Evolutionary conservation across 768 basidiomycete species (phyloP).

Genomic region (Lyophyllum shimeji): DNA sequence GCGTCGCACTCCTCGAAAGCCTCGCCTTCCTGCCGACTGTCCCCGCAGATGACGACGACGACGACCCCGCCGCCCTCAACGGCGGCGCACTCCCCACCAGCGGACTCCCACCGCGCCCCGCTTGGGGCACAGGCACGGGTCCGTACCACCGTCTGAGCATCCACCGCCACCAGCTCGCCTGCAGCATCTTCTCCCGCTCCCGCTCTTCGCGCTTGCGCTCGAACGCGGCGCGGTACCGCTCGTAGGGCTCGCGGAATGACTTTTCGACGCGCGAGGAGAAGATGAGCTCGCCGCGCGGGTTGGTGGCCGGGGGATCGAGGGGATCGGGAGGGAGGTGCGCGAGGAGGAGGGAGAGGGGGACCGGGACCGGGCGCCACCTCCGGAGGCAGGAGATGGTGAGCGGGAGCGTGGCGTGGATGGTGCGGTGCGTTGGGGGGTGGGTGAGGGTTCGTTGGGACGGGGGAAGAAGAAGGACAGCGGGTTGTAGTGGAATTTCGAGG

Average conservation of each 20-base stretch:
- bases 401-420: slow-evolving; percentile 12
- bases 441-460: slow-evolving; percentile 31
- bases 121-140: background rate
- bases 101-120: slow-evolving; percentile 4
- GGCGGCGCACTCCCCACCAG: slow-evolving; percentile 14
- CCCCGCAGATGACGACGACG: slow-evolving; percentile 19
- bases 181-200: slow-evolving; percentile 51
- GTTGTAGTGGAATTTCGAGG: slow-evolving; percentile 56
- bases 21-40: slow-evolving; percentile 18
- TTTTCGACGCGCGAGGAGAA: slow-evolving; percentile 88
- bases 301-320: slow-evolving; percentile 88
- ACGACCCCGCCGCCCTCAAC: slow-evolving; percentile 23
- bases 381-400: too few species aligned
- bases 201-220: slow-evolving; percentile 75
- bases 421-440: slow-evolving; percentile 23
- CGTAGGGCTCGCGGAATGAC: slow-evolving; percentile 86
- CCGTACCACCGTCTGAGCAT: slow-evolving; percentile 21
- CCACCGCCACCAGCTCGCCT: slow-evolving; percentile 32
- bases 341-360: slow-evolving; percentile 32
- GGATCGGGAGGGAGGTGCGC: slow-evolving; percentile 49
- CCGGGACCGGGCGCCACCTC: slow-evolving; percentile 32
- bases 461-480: slow-evolving; percentile 61
- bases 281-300: slow-evolving; percentile 95
- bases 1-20: slow-evolving; percentile 38
- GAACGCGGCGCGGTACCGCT: slow-evolving; percentile 86